These are phyloP conservation scores for Globisporangium acanthophoron DNA, from an alignment of 352 stramenopile genomes.

Conservation along the genomic window DNA sequence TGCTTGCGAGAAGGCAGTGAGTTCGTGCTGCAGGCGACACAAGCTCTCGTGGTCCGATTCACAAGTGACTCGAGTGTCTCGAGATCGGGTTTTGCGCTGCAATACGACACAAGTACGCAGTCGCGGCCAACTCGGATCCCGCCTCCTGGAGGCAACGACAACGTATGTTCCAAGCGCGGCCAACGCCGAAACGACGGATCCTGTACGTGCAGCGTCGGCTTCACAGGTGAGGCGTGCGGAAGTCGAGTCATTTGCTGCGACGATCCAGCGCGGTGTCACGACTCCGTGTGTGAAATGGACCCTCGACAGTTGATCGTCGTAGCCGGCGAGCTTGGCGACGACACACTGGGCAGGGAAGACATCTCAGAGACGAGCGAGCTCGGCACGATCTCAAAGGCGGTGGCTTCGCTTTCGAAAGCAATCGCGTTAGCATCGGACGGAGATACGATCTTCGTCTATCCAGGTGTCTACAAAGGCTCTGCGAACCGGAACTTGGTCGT, in stretches of 20 bases:
- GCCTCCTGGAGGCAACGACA: constrained; percentile 15
- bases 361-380: constrained; percentile 50
- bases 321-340: constrained; percentile 44
- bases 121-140: constrained; percentile 19
- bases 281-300: constrained; percentile 34
- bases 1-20: constrained; percentile 28
- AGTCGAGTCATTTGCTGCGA: constrained; percentile 59
- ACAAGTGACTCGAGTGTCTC: constrained; percentile 37
- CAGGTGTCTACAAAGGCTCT: constrained; percentile 34
- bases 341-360: constrained; percentile 36
- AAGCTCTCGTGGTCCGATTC: constrained; percentile 31
- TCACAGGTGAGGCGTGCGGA: constrained; percentile 60
- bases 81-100: constrained; percentile 35
- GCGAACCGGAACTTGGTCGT: constrained; percentile 32
- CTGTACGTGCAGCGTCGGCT: constrained; percentile 61
- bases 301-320: constrained; percentile 39
- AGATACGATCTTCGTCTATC: constrained; percentile 49
- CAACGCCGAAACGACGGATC: constrained; percentile 20
- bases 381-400: constrained; percentile 48
- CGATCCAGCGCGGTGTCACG: constrained; percentile 25
- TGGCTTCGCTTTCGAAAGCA: constrained; percentile 35
- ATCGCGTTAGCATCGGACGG: constrained; percentile 26
- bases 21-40: constrained; percentile 35
- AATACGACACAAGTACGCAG: constrained; percentile 32
- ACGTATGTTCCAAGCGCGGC: constrained; percentile 36